A percentile compares a stretch with the other conserved stretches of the same genome.
phyloP scores from a whole-genome alignment of 305 asterid genomes.

The Solanum hybrid region DNA sequence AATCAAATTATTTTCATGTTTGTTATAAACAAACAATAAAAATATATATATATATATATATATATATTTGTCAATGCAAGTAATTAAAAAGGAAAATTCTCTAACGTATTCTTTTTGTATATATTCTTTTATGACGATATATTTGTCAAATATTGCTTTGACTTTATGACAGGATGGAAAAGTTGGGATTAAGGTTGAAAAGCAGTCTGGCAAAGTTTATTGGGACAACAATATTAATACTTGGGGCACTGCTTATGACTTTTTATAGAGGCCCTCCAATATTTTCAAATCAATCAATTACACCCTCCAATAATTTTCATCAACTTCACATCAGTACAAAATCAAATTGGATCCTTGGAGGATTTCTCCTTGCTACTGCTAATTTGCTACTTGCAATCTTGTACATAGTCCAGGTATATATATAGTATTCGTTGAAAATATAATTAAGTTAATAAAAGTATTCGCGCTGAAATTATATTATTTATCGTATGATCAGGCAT shows the following conservation, averaged over 20 bases:
- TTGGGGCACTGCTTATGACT: constrained; percentile 44
- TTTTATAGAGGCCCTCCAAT: constrained; percentile 45
- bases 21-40: too few species aligned
- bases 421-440: background rate
- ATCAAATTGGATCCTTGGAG: constrained; percentile 47
- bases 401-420: constrained; percentile 38
- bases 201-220: constrained; percentile 34
- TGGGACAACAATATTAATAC: constrained; percentile 39
- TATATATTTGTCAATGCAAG: too few species aligned
- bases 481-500: constrained; percentile 17
- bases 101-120: background rate
- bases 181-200: constrained; percentile 22
- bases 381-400: constrained; percentile 30
- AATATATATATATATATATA: too few species aligned
- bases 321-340: constrained; percentile 17
- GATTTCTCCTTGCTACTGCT: constrained; percentile 33
- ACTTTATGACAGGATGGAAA: constrained; percentile 38
- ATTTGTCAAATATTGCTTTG: background rate
- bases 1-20: too few species aligned
- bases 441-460: background rate
- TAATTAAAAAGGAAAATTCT: too few species aligned
- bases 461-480: background rate
- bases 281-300: constrained; percentile 13
- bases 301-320: constrained; percentile 4
- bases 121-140: background rate